Percentiles rank a stretch among this genome's conserved stretches.
phyloP scores from a whole-genome alignment of 495 filamentous ascomycete genomes.

The Penicillium atrosanguineum region DNA sequence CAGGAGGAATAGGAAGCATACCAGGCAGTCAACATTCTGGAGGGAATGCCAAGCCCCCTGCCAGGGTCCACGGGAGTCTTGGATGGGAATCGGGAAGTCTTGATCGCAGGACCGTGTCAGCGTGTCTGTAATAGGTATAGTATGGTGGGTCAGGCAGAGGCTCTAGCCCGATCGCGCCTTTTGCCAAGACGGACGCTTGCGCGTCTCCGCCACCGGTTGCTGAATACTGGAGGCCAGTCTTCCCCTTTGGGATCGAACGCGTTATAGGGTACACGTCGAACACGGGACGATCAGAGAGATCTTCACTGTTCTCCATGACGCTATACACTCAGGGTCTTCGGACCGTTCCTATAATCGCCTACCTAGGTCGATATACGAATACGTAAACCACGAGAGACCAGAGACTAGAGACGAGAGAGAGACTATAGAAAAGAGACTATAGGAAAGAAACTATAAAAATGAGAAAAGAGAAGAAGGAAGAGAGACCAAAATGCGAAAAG shows the following conservation, averaged over 20 bases:
- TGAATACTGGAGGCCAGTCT: conserved; percentile 10
- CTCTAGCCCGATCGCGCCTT: conserved; percentile 39
- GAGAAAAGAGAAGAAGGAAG: no score
- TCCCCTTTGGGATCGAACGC: conserved; percentile 17
- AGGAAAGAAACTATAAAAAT: no score
- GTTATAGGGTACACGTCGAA: conserved; percentile 8
- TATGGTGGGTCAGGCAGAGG: conserved; percentile 20
- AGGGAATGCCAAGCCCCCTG: conserved; percentile 29
- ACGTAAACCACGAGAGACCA: no score
- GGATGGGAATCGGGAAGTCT: neutral
- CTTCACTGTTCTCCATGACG: conserved; percentile 7
- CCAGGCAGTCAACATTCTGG: conserved; percentile 10
- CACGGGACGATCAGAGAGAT: conserved; percentile 19
- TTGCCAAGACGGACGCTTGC: conserved; percentile 49
- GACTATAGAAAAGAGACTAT: no score
- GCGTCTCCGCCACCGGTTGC: conserved; percentile 36
- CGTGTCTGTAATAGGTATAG: conserved; percentile 19
- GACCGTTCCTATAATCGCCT: neutral
- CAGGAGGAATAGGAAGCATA: conserved; percentile 20
- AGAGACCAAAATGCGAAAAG: neutral
- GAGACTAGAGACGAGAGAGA: no score
- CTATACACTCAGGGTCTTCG: neutral
- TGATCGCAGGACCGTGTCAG: conserved; percentile 1
- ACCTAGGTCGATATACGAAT: no score
- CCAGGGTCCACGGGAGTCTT: neutral